Percentiles rank a stretch among this genome's conserved stretches.
Evolutionary conservation across 2,329 filamentous ascomycete species (phyloP).

Genomic region (Leptographium radiaticola): DNA sequence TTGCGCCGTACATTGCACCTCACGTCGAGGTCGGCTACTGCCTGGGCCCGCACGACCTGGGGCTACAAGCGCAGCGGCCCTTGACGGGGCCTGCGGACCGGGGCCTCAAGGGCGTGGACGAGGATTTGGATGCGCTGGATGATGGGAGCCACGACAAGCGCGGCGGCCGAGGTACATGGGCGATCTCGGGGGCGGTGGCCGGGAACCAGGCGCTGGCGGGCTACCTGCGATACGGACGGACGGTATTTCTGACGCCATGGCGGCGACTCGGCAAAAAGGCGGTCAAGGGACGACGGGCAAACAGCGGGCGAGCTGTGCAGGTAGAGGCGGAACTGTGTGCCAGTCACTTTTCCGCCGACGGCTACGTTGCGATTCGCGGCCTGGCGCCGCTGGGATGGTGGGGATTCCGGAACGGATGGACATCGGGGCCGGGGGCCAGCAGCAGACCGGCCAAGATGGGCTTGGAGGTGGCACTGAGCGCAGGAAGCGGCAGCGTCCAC

Average conservation of each 20-base stretch:
- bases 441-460: constrained; percentile 26
- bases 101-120: constrained; percentile 25
- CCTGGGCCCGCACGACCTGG: constrained; percentile 18
- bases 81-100: constrained; percentile 19
- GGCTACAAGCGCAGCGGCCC: constrained; percentile 17
- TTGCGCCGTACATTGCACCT: constrained; percentile 17
- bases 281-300: not conserved
- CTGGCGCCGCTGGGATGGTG: constrained; percentile 24
- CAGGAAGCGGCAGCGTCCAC: constrained; percentile 23
- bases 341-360: constrained; percentile 19
- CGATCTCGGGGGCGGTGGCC: constrained; percentile 22
- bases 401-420: constrained; percentile 8
- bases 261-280: not conserved
- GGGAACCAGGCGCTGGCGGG: constrained; percentile 17
- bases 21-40: constrained; percentile 29
- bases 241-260: constrained; percentile 19
- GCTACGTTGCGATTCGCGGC: constrained; percentile 29
- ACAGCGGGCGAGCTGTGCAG: constrained; percentile 15
- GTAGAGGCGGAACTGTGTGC: constrained; percentile 30
- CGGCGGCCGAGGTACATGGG: constrained; percentile 21
- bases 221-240: constrained; percentile 23
- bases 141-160: not conserved
- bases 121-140: constrained; percentile 15
- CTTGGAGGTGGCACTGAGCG: constrained; percentile 29
- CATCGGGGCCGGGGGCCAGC: not conserved